phyloP scores from a whole-genome alignment of 805 yeast species.

The Vanderwaltozyma verrucispora region DNA sequence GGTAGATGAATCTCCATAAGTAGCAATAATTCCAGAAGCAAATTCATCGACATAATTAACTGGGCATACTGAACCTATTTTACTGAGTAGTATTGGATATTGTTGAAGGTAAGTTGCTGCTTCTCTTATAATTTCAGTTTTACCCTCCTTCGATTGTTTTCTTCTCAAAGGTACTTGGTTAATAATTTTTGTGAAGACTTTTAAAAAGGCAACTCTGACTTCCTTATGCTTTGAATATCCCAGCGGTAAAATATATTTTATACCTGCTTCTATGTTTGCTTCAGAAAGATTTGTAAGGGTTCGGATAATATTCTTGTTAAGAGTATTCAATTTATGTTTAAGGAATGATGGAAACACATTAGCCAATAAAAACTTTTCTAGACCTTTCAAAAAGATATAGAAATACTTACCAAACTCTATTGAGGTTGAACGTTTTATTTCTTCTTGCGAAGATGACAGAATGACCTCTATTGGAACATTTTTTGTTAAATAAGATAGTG shows the following conservation, averaged over 20 bases:
- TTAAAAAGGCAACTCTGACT: conserved; percentile 59
- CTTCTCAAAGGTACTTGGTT: conserved; percentile 18
- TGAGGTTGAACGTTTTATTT: conserved; percentile 41
- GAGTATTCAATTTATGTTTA: conserved; percentile 40
- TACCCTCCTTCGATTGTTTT: conserved; percentile 18
- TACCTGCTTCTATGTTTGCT: conserved; percentile 64
- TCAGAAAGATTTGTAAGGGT: conserved; percentile 60
- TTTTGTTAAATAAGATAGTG: conserved; percentile 44
- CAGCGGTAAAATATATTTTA: conserved; percentile 62
- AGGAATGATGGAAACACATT: conserved; percentile 27
- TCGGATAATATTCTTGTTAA: conserved; percentile 50
- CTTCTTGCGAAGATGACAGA: conserved; percentile 40
- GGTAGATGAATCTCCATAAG: conserved; percentile 35
- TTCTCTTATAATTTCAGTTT: conserved; percentile 13
- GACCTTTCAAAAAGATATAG: conserved; percentile 40
- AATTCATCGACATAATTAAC: conserved; percentile 56
- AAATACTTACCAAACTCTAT: conserved; percentile 63
- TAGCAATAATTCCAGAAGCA: conserved; percentile 49
- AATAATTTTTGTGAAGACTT: conserved; percentile 61
- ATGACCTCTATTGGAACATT: conserved; percentile 47
- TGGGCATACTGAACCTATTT: conserved; percentile 52
- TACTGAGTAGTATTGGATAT: conserved; percentile 35
- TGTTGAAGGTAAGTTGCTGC: conserved; percentile 24
- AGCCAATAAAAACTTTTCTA: conserved; percentile 26
- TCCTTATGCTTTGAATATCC: conserved; percentile 58